phyloP scores from a whole-genome alignment of 2,329 filamentous ascomycete species.

The Curvularia sp. region DNA sequence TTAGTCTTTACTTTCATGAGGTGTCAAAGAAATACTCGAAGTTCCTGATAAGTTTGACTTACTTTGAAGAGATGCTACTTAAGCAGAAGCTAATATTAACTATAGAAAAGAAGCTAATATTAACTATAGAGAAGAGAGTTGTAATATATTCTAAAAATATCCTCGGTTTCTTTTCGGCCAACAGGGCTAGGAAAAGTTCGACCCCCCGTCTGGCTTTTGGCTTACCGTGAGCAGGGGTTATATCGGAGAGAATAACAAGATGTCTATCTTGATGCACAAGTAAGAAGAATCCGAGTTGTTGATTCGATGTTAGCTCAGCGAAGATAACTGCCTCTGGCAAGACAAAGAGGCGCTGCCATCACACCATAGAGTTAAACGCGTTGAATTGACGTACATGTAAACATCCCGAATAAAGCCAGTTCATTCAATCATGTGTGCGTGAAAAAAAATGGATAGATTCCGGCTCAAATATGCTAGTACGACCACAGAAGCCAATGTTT shows the following conservation, averaged over 20 bases:
- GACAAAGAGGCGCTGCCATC: not conserved
- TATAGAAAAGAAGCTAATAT: not conserved
- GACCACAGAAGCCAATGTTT: not conserved
- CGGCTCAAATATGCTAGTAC: not conserved
- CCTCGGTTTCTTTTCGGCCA: not conserved
- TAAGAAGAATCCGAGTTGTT: not conserved
- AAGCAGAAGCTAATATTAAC: not conserved
- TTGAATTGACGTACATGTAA: not conserved
- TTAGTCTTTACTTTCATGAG: not conserved
- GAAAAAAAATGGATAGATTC: not conserved
- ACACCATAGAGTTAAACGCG: not conserved
- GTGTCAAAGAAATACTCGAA: too few relatives aligned
- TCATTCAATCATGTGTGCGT: not conserved
- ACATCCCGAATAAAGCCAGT: not conserved
- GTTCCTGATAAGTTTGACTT: too few relatives aligned
- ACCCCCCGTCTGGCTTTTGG: not conserved
- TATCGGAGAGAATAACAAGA: not conserved
- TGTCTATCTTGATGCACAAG: too few relatives aligned
- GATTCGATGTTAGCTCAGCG: too few relatives aligned
- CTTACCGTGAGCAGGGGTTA: not conserved
- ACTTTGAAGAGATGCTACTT: too few relatives aligned
- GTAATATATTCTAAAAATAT: not conserved
- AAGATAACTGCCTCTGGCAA: not conserved
- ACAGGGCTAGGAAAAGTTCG: not conserved
- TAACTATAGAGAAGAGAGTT: not conserved